A percentile compares a stretch with the other conserved stretches of the same genome.
Conservation (phyloP, 129 eudicot genomes). For the Flaveria ramosissima region DNA sequence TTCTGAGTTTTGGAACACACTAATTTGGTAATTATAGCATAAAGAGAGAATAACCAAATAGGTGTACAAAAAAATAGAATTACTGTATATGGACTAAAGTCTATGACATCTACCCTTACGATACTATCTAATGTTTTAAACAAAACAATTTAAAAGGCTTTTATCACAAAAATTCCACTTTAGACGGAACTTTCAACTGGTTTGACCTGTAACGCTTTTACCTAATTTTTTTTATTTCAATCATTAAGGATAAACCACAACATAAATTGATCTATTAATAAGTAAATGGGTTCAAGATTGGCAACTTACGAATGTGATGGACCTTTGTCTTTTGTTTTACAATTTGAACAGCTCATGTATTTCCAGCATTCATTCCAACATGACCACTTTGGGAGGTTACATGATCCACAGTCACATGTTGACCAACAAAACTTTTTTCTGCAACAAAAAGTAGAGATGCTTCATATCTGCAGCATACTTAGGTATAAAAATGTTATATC, state of each 20-base stretch:
- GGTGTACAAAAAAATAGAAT: background rate
- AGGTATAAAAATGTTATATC: background rate
- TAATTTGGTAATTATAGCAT: background rate
- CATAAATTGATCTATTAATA: background rate
- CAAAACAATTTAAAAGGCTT: background rate
- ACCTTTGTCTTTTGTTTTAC: conserved; percentile 22
- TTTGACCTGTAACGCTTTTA: background rate
- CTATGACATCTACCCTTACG: background rate
- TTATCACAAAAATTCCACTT: conserved; percentile 3
- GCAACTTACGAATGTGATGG: conserved; percentile 38
- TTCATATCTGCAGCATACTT: conserved; percentile 13
- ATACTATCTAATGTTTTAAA: background rate
- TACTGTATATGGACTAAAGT: background rate
- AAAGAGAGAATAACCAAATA: background rate
- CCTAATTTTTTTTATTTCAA: background rate
- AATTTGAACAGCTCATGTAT: conserved; percentile 25
- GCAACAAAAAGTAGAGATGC: conserved; percentile 20
- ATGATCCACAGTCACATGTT: conserved; percentile 27
- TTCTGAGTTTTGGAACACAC: background rate
- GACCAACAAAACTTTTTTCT: conserved; percentile 36
- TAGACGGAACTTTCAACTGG: background rate
- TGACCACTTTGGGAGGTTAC: conserved; percentile 31
- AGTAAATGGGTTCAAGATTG: background rate
- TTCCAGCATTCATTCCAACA: conserved; percentile 36
- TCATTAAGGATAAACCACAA: background rate